phyloP scores from a whole-genome alignment of 352 stramenopile species.

The Elongisporangium undulatum region DNA sequence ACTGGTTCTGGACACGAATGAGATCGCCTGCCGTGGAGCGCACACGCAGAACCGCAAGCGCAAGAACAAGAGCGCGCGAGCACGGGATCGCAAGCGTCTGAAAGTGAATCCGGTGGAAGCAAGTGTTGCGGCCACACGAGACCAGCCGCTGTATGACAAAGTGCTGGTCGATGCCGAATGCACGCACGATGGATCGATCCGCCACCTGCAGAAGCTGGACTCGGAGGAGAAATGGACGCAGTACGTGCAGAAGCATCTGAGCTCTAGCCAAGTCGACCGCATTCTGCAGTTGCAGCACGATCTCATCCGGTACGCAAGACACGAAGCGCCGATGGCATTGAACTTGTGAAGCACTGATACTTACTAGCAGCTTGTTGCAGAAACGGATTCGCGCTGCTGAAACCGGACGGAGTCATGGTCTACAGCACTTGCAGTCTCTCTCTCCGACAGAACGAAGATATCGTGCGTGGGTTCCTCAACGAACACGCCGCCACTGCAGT shows the following conservation, averaged over 20 bases:
- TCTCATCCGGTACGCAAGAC: slow-evolving; percentile 32
- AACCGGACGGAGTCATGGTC: slow-evolving; percentile 86
- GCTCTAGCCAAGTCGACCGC: slow-evolving; percentile 36
- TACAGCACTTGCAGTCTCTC: slow-evolving; percentile 96
- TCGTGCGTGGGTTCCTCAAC: slow-evolving; percentile 82
- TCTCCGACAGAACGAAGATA: slow-evolving; percentile 90
- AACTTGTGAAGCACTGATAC: background rate
- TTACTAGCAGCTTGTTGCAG: slow-evolving; percentile 1
- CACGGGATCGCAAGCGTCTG: slow-evolving; percentile 41
- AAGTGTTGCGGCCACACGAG: background rate
- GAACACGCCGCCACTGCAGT: slow-evolving; percentile 3
- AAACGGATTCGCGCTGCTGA: slow-evolving; percentile 89
- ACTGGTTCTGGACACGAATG: slow-evolving; percentile 60
- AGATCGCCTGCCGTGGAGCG: slow-evolving; percentile 39
- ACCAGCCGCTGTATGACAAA: slow-evolving; percentile 78
- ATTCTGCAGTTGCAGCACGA: slow-evolving; percentile 59
- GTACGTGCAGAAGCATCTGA: slow-evolving; percentile 74
- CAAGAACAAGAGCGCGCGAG: slow-evolving; percentile 89
- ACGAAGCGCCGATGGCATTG: background rate
- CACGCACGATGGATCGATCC: slow-evolving; percentile 92
- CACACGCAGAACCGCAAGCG: slow-evolving; percentile 75
- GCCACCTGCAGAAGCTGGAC: slow-evolving; percentile 76
- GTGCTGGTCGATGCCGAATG: slow-evolving; percentile 96
- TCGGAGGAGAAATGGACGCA: slow-evolving; percentile 66
- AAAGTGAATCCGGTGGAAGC: slow-evolving; percentile 19